These are phyloP conservation scores for Nissolia schottii DNA, from an alignment of 306 rosid genomes.

Conservation along the genomic window DNA sequence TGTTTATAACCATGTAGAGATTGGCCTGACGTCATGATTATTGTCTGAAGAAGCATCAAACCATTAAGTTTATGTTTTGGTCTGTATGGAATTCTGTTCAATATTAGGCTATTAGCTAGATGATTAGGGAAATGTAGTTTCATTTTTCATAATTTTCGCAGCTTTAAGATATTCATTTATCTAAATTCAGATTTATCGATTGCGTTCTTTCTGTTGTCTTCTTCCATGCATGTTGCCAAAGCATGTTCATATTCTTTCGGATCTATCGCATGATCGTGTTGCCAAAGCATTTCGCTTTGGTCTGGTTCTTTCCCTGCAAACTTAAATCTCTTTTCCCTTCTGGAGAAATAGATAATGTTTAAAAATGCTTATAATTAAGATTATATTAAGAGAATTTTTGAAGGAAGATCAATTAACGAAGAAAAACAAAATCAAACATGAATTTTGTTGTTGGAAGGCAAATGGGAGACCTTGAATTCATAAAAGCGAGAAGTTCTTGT, in stretches of 20 bases:
- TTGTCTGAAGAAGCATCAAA: slow-evolving; percentile 33
- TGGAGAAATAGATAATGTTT: too few relatives aligned
- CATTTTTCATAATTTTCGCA: slow-evolving; percentile 4
- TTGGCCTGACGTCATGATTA: slow-evolving; percentile 21
- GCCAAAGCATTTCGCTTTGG: too few relatives aligned
- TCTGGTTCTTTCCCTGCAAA: not conserved
- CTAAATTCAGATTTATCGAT: not conserved
- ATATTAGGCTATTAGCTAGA: slow-evolving; percentile 31
- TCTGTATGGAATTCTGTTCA: slow-evolving; percentile 27
- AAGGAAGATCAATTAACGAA: too few relatives aligned
- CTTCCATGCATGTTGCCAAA: not conserved
- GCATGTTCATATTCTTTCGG: too few relatives aligned
- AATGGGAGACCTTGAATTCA: too few relatives aligned
- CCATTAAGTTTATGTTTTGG: slow-evolving; percentile 24
- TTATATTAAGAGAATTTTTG: too few relatives aligned
- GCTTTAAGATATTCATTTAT: slow-evolving; percentile 14
- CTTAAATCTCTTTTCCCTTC: too few relatives aligned
- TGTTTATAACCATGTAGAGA: slow-evolving; percentile 46
- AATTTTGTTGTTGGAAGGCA: too few relatives aligned
- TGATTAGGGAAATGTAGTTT: slow-evolving; percentile 15
- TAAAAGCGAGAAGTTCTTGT: too few relatives aligned
- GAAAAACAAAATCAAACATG: too few relatives aligned
- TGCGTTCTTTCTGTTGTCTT: not conserved
- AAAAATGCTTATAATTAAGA: too few relatives aligned
- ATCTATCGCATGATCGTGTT: too few relatives aligned